Evolutionary conservation across 2,329 filamentous ascomycete species (phyloP).

Genomic region (Teratosphaeria pseudoeucalypti): DNA sequence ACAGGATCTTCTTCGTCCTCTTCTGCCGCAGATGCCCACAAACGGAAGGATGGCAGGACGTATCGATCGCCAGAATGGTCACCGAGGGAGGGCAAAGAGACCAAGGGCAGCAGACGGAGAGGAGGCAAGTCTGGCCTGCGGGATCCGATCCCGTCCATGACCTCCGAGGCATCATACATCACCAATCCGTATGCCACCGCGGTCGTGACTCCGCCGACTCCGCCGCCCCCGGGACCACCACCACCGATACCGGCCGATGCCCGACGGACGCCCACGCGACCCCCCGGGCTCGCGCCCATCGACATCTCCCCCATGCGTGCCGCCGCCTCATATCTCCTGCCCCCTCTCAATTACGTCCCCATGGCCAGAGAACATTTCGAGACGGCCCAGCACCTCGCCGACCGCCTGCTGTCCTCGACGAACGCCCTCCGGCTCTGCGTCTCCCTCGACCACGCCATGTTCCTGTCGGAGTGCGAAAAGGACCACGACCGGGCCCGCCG

Average conservation of each 20-base stretch:
- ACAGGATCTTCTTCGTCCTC: slow-evolving; percentile 17
- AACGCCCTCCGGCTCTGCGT: slow-evolving; percentile 83
- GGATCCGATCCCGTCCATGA: slow-evolving; percentile 38
- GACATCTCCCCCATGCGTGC: slow-evolving; percentile 24
- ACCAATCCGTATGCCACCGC: slow-evolving; percentile 40
- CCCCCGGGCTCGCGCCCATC: slow-evolving; percentile 30
- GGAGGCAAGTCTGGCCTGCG: slow-evolving; percentile 30
- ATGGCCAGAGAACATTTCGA: slow-evolving; percentile 72
- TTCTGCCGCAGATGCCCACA: slow-evolving; percentile 14
- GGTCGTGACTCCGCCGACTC: slow-evolving; percentile 33
- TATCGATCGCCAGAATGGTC: slow-evolving; percentile 11
- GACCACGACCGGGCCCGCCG: slow-evolving; percentile 66
- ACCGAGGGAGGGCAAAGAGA: slow-evolving; percentile 13
- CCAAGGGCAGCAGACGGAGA: slow-evolving; percentile 9
- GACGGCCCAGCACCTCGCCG: slow-evolving; percentile 64
- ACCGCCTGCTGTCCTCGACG: slow-evolving; percentile 68
- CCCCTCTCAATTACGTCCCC: slow-evolving; percentile 69
- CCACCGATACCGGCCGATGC: slow-evolving; percentile 18
- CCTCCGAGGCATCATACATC: slow-evolving; percentile 41
- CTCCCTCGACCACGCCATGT: slow-evolving; percentile 85
- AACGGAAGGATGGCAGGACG: slow-evolving; percentile 9
- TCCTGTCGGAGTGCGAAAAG: slow-evolving; percentile 85
- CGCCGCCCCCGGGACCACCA: slow-evolving; percentile 26
- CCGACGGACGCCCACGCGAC: slow-evolving; percentile 26
- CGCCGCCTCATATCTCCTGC: slow-evolving; percentile 64